Base-by-base conservation (phyloP, 805 yeast genomes). In the Hyphopichia homilentoma region DNA sequence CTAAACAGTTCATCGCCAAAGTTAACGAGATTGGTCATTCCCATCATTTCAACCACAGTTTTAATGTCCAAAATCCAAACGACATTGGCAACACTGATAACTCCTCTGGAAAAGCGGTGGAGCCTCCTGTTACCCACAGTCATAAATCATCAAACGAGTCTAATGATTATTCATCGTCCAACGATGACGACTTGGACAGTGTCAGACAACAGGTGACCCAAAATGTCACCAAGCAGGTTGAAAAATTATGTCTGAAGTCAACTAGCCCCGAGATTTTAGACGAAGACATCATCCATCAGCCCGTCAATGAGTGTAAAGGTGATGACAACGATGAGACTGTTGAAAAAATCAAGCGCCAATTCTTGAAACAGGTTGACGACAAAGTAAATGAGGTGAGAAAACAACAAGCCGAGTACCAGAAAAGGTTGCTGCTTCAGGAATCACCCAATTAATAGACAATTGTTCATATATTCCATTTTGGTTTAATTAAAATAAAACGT, bases 21-120 rank as follows among this genome's bases (percentile, higher is more conserved):
- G 61, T 58, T 13, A 52, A 57, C 20, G 65, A 59, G 32, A 55
- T 57, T 31, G 52, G 48, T 18, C 52, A 50, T 33, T 41, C 44
- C 1, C 34, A 40, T 16, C 22, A 20, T 20, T 8, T 20, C 7
- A 20, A 20, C 7, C 33, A 26, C 25, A 20, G 23, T 7, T n/a
- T 28, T 1, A 14, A 26, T 13, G 15, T 20, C 7, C 18, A 12
- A 12, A 26, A 12, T 9, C 17, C 8, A 15, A 20, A 20, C 11
- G 9, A 8, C 7, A 8, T 11, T 11, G 11, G 7, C 11, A 20
- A 20, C 11, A 3, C 29, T 12, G 12, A 26, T 2, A 13, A 13
- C 11, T 16, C 15, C 9, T 9, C 29, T 4, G 15, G 12, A 6
- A 20, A 26, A 26, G 5, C 17, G 4, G 6, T 16, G 7, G 2